phyloP scores from a whole-genome alignment of 192 early-diverging fungal genomes.

The Phlyctochytrium planicorne region DNA sequence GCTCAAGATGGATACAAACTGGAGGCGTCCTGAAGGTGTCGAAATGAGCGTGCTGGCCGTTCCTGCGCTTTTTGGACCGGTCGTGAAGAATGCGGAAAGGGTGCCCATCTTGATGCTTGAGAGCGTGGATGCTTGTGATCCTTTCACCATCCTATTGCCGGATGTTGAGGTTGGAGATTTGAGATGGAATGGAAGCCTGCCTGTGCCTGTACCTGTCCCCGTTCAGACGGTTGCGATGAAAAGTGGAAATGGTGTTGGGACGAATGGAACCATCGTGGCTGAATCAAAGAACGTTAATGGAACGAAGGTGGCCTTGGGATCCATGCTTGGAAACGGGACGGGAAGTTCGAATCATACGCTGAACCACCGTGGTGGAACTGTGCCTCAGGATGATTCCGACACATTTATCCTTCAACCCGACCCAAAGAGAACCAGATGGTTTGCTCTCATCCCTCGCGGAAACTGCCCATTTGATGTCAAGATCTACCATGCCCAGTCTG shows the following conservation, averaged over 20 bases:
- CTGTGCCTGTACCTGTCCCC: neutral
- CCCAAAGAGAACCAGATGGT: slow-evolving; percentile 14
- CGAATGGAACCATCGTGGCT: neutral
- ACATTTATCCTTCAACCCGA: neutral
- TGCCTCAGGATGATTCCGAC: neutral
- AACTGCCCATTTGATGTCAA: slow-evolving; percentile 49
- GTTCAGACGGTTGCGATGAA: neutral
- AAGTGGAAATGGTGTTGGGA: neutral
- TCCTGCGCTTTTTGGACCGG: neutral
- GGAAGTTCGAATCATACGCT: neutral
- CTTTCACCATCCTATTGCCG: slow-evolving; percentile 1
- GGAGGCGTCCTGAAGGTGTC: neutral
- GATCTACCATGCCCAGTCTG: slow-evolving; percentile 36
- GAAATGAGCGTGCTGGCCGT: neutral
- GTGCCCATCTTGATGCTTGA: neutral
- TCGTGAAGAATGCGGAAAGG: neutral
- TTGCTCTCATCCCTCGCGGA: slow-evolving; percentile 36
- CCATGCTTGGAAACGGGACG: neutral
- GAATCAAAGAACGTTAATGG: neutral
- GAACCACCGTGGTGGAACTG: neutral
- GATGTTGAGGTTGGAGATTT: neutral
- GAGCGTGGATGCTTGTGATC: slow-evolving; percentile 1
- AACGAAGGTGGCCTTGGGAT: neutral
- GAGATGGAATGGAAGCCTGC: no score
- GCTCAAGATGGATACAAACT: neutral